Percentiles rank a stretch among this genome's conserved stretches.
Conservation (phyloP, 1,139 yeast species). For the Meyerozyma elateridarum region DNA sequence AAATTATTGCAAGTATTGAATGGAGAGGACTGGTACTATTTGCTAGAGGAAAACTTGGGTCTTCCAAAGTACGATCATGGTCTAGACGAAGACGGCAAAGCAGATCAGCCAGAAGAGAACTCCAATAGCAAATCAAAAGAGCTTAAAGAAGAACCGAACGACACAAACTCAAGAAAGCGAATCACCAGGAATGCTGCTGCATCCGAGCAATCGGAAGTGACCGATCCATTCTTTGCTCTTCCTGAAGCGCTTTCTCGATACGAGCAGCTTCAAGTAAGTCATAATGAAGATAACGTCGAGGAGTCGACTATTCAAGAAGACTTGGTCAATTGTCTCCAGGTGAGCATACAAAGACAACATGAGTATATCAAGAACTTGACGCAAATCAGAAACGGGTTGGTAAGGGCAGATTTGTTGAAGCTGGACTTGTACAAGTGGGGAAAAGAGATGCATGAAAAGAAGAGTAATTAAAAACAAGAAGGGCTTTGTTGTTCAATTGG, state of each 20-base stretch:
- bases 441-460: constrained; percentile 74
- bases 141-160: constrained; percentile 2
- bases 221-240: constrained; percentile 61
- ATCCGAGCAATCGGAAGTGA: neutral
- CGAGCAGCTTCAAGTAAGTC: constrained; percentile 30
- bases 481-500: neutral
- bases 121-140: neutral
- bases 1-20: constrained; percentile 71
- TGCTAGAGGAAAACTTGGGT: constrained; percentile 47
- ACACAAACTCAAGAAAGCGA: constrained; percentile 5
- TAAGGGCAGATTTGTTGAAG: constrained; percentile 73
- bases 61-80: constrained; percentile 57
- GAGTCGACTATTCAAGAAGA: constrained; percentile 37
- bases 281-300: constrained; percentile 18
- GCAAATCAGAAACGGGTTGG: constrained; percentile 66
- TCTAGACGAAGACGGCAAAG: constrained; percentile 28
- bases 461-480: constrained; percentile 23
- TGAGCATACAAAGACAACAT: constrained; percentile 75
- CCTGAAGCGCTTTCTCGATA: constrained; percentile 38
- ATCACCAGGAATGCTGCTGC: neutral
- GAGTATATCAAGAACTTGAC: constrained; percentile 80
- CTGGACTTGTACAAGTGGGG: constrained; percentile 75
- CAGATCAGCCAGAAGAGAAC: neutral
- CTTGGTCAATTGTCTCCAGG: constrained; percentile 41
- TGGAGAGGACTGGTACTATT: constrained; percentile 78